Percentiles rank a stretch among this genome's conserved stretches.
These are phyloP conservation scores for Rosa hybrid DNA, from an alignment of 331 rosid genomes.

Conservation along the genomic window DNA sequence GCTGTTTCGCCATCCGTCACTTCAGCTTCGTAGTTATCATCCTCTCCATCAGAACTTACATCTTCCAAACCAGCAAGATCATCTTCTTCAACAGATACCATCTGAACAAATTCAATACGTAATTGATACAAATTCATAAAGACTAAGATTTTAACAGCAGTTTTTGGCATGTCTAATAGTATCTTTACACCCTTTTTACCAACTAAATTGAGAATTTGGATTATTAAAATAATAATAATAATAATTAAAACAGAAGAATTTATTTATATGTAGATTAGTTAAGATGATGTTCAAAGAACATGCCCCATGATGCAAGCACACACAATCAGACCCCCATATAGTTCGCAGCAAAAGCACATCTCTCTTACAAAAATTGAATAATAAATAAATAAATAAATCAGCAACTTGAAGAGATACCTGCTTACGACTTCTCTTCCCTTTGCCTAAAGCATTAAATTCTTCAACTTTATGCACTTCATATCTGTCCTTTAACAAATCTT, in stretches of 20 bases:
- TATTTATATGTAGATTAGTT: background rate
- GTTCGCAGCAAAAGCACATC: background rate
- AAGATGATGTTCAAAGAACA: constrained; percentile 10
- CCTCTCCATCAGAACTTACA: constrained; percentile 95
- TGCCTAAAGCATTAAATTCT: constrained; percentile 87
- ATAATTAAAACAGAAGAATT: background rate
- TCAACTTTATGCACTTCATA: constrained; percentile 89
- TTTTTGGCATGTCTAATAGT: constrained; percentile 1
- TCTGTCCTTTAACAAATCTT: constrained; percentile 81
- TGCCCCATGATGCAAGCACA: background rate
- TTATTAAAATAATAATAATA: background rate
- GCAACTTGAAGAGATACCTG: constrained; percentile 47
- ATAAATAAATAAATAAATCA: background rate
- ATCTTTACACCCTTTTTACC: background rate
- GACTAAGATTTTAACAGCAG: constrained; percentile 1
- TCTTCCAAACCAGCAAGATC: constrained; percentile 98
- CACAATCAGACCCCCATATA: background rate
- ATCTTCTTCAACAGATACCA: constrained; percentile 97
- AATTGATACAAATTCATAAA: constrained; percentile 10
- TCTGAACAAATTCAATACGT: constrained; percentile 44
- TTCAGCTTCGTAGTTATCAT: constrained; percentile 95
- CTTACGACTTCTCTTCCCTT: constrained; percentile 96
- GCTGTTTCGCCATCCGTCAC: constrained; percentile 83
- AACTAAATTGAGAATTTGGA: background rate
- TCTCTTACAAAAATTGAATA: background rate